Conservation (phyloP, 1,284 basidiomycete species). For the Moesziomyces sp. region DNA sequence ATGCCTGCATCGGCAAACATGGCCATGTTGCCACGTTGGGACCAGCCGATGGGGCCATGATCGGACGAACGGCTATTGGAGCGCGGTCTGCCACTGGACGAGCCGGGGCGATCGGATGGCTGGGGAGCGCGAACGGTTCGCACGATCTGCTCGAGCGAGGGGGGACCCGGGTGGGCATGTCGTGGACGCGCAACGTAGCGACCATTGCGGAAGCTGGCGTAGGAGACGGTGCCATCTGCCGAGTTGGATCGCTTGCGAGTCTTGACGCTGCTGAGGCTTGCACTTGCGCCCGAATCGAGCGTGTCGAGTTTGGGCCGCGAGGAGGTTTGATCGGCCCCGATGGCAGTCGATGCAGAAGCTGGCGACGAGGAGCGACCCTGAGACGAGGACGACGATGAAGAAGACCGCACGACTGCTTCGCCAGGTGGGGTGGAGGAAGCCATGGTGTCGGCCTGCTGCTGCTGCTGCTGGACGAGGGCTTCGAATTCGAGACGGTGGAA, state of each 20-base stretch:
- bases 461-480: conserved; percentile 18
- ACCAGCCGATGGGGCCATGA: conserved; percentile 6
- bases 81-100: conserved; percentile 8
- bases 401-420: not conserved
- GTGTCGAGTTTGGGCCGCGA: conserved; percentile 12
- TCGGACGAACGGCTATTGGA: conserved; percentile 30
- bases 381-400: conserved; percentile 5
- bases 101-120: conserved; percentile 9
- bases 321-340: conserved; percentile 4
- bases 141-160: conserved; percentile 3
- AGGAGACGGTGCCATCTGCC: conserved; percentile 11
- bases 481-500: conserved; percentile 39
- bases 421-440: not conserved
- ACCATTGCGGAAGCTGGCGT: conserved; percentile 20
- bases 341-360: conserved; percentile 9
- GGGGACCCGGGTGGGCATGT: conserved; percentile 39
- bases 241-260: conserved; percentile 33
- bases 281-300: not conserved
- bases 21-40: conserved; percentile 11
- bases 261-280: not conserved
- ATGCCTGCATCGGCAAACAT: conserved; percentile 26
- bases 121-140: conserved; percentile 23
- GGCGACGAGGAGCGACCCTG: conserved; percentile 5
- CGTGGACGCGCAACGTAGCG: conserved; percentile 26
- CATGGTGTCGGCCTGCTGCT: conserved; percentile 5